Base-by-base conservation (phyloP, 768 basidiomycete genomes). In the Pulveroboletus sp. region DNA sequence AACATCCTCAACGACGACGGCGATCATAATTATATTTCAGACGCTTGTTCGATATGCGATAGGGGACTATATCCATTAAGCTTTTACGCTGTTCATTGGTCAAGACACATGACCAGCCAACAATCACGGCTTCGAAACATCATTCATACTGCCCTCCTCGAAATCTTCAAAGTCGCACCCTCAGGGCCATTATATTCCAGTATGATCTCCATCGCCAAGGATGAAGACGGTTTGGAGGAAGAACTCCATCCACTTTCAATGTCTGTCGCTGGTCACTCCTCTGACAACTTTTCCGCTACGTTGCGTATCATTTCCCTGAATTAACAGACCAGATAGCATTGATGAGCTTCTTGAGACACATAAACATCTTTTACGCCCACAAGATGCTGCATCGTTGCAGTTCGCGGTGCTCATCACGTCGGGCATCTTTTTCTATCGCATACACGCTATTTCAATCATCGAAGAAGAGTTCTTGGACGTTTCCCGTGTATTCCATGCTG, bases 281-380 rank as follows among this genome's bases (percentile, higher is more conserved):
- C 79, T 0, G 80, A 83, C 17, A 76, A 76, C 12, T 69, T 82
- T 30, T 73, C 71, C 2, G 76, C 77, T 0, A 80, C 83, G 0
- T 71, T 87, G 10, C 75, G 77, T 3, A 80, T 85, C 50, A 63
- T 77, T 58, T 62, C 74, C 4, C 36, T 60, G 4, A 71, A 74
- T 37, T 37, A 57, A 63, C 56, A 58, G 76, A 31, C 51, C 65
- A 6, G 59, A 64, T 0, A 58, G 57, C 27, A 64, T 85, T 53
- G 42, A 69, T 37, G 32, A 49, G 0, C 72, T 84, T 9, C 75
- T 86, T 43, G 61, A 71, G 17, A 49, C 67, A 0, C 68, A 85
- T 57, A 63, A 69, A 1, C 72, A 82, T 45, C 77, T 86, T 39
- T 70, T 86, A n/a, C 82, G 83, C 4, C 76, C 83, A 1, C 76